Evolutionary conservation across 306 rosid genomes (phyloP).

Genomic region (Cucumis hystrix): DNA sequence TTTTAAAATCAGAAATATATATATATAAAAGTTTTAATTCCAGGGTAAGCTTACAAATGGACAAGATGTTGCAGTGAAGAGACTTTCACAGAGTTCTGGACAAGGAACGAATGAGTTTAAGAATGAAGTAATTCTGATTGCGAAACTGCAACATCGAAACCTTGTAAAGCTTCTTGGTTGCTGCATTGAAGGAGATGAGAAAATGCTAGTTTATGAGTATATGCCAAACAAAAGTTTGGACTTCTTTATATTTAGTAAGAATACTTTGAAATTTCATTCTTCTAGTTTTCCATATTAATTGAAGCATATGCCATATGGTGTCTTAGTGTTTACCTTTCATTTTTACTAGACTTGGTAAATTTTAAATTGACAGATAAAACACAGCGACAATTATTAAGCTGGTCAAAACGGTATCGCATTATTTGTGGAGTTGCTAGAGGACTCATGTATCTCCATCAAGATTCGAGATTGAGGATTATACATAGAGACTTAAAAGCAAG

Average conservation of each 20-base stretch:
- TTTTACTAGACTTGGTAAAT: neutral
- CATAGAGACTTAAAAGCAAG: slow-evolving; percentile 21
- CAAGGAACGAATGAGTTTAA: slow-evolving; percentile 52
- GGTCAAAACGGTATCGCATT: slow-evolving; percentile 4
- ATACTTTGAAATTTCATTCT: neutral
- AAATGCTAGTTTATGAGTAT: slow-evolving; percentile 14
- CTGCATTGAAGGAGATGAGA: slow-evolving; percentile 39
- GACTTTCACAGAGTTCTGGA: slow-evolving; percentile 34
- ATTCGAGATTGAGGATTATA: slow-evolving; percentile 18
- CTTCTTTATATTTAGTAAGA: slow-evolving; percentile 45
- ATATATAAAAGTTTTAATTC: neutral
- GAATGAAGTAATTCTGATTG: slow-evolving; percentile 44
- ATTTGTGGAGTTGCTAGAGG: slow-evolving; percentile 15
- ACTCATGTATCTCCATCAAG: slow-evolving; percentile 20
- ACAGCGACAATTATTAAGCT: neutral
- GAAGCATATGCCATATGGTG: neutral
- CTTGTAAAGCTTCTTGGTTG: slow-evolving; percentile 53
- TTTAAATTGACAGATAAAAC: slow-evolving; percentile 2
- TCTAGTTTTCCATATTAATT: neutral
- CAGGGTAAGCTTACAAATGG: slow-evolving; percentile 45
- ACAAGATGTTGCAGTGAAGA: slow-evolving; percentile 51
- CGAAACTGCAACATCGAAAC: slow-evolving; percentile 62
- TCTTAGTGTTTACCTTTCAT: neutral
- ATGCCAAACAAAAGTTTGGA: slow-evolving; percentile 44
- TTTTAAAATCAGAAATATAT: neutral